Percentiles rank a stretch among this genome's conserved stretches.
Conservation (phyloP, 2,329 filamentous ascomycete genomes). For the Xenoacremonium recifei region DNA sequence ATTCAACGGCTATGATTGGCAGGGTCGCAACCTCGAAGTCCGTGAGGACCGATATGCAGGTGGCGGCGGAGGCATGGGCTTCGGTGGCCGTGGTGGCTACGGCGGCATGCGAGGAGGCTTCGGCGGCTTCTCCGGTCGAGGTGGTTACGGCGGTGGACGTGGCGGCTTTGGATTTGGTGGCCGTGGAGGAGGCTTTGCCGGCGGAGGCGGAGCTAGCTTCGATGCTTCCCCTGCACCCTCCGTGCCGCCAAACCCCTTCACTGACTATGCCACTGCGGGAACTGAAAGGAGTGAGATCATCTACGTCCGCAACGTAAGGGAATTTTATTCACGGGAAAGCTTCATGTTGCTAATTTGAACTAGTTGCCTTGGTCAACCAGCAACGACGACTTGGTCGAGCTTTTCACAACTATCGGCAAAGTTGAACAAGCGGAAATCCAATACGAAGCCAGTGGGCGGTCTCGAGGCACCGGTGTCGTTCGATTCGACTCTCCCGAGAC, state of each 20-base stretch:
- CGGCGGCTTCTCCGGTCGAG: slow-evolving; percentile 51
- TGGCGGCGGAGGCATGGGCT: slow-evolving; percentile 53
- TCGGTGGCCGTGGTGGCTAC: slow-evolving; percentile 58
- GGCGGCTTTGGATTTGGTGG: slow-evolving; percentile 48
- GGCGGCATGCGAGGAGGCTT: slow-evolving; percentile 60
- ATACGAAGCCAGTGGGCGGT: slow-evolving; percentile 94
- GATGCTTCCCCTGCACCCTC: slow-evolving; percentile 49
- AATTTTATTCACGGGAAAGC: not conserved
- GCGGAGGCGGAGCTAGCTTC: slow-evolving; percentile 36
- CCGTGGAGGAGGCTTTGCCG: slow-evolving; percentile 48
- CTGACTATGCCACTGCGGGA: slow-evolving; percentile 84
- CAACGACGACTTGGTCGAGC: slow-evolving; percentile 93
- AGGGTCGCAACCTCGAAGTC: slow-evolving; percentile 88
- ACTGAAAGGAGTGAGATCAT: slow-evolving; percentile 82
- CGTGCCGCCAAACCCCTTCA: slow-evolving; percentile 81
- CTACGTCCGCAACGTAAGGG: slow-evolving; percentile 93
- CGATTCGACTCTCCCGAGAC: slow-evolving; percentile 82
- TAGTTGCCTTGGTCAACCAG: slow-evolving; percentile 98
- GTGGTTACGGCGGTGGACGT: slow-evolving; percentile 46
- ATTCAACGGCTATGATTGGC: slow-evolving; percentile 99
- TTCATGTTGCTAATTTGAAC: slow-evolving; percentile 18
- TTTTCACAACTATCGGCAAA: slow-evolving; percentile 97
- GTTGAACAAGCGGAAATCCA: slow-evolving; percentile 99
- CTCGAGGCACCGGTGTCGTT: slow-evolving; percentile 93
- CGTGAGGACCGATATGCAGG: slow-evolving; percentile 93